Percentiles rank a stretch among this genome's conserved stretches.
phyloP scores from a whole-genome alignment of 225 moss, liverwort and hornwort genomes.

The Thuidium tamariscinum region DNA sequence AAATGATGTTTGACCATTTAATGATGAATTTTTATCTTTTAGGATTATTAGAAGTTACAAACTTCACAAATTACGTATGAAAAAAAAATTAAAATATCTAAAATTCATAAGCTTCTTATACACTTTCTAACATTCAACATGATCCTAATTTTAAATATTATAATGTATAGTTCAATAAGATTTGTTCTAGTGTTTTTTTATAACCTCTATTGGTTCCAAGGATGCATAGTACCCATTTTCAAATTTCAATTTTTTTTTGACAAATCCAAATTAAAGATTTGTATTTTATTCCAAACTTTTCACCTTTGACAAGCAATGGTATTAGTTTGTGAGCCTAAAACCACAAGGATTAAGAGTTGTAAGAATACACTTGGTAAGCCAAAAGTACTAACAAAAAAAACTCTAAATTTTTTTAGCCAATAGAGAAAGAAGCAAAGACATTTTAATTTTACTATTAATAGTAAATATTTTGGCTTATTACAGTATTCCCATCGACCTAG shows the following conservation, averaged over 20 bases:
- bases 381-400: no score
- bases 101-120: not conserved
- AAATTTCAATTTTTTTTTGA: not conserved
- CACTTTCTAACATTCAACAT: no score
- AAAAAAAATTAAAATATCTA: not conserved
- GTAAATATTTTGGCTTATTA: no score
- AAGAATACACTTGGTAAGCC: no score
- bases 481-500: no score
- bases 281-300: not conserved
- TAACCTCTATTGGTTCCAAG: not conserved
- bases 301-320: not conserved
- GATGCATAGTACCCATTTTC: not conserved
- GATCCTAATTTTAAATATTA: no score
- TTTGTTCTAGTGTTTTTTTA: not conserved
- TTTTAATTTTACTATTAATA: no score
- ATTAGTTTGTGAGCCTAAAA: no score
- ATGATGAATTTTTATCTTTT: fast-evolving
- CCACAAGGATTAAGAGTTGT: no score
- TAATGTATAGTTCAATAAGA: not conserved
- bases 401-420: no score
- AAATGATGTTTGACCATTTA: not conserved
- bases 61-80: not conserved
- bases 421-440: no score
- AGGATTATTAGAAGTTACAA: not conserved
- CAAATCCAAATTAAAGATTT: not conserved